phyloP scores from a whole-genome alignment of 257 asterid genomes.

The Leonotis leonurus region DNA sequence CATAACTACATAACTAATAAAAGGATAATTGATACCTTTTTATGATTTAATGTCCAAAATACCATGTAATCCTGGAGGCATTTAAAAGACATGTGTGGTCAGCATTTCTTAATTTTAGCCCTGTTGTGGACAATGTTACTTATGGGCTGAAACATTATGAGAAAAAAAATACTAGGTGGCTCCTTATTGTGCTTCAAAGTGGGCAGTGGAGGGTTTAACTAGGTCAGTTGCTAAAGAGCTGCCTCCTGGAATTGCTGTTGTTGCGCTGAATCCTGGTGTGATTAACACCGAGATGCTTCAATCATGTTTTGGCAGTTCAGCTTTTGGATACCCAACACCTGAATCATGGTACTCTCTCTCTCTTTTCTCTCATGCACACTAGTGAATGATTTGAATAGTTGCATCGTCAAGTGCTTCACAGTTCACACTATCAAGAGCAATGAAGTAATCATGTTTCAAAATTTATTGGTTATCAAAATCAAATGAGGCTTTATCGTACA shows the following conservation, averaged over 20 bases:
- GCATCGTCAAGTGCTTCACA: too few species aligned
- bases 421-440: too few species aligned
- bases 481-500: too few species aligned
- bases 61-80: background rate
- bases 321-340: conserved; percentile 70
- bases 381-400: too few species aligned
- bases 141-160: conserved; percentile 17
- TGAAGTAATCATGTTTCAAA: too few species aligned
- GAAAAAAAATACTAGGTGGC: conserved; percentile 61
- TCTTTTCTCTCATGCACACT: too few species aligned
- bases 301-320: conserved; percentile 85
- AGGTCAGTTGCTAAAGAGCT: conserved; percentile 84
- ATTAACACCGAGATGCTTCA: conserved; percentile 92
- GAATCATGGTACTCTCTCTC: conserved; percentile 97
- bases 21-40: background rate
- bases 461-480: too few species aligned
- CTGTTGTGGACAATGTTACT: background rate
- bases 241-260: conserved; percentile 76
- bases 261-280: conserved; percentile 92
- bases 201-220: conserved; percentile 95
- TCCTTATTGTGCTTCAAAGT: conserved; percentile 96
- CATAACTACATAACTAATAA: conserved; percentile 8
- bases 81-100: background rate
- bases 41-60: conserved; percentile 4
- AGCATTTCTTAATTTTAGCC: background rate